Evolutionary conservation across 345 rosid species (phyloP).

Genomic region (Mangifera indica): DNA sequence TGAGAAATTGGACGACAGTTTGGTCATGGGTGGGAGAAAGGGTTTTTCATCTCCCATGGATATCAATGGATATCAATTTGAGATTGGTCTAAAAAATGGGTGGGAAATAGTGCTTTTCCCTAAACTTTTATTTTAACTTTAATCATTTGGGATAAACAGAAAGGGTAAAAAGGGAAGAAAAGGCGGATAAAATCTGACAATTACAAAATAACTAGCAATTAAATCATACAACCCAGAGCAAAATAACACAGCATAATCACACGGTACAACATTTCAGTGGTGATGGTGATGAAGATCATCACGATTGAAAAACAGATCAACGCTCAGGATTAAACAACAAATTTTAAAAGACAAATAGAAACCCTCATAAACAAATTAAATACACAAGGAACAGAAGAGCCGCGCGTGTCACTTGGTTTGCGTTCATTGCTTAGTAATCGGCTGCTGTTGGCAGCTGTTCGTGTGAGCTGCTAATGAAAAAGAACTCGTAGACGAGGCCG

Average conservation of each 20-base stretch:
- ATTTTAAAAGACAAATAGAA: background rate
- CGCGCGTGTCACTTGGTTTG: background rate
- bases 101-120: too few relatives aligned
- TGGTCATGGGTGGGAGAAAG: too few relatives aligned
- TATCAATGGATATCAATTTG: too few relatives aligned
- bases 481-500: constrained; percentile 64
- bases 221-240: constrained; percentile 18
- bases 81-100: too few relatives aligned
- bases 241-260: constrained; percentile 18
- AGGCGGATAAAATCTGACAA: too few relatives aligned
- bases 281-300: background rate
- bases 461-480: constrained; percentile 63
- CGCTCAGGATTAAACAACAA: constrained; percentile 28
- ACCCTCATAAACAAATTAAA: constrained; percentile 14
- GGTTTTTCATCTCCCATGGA: too few relatives aligned
- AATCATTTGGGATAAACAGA: too few relatives aligned
- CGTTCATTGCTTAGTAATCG: constrained; percentile 49
- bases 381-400: constrained; percentile 16
- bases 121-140: too few relatives aligned
- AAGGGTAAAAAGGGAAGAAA: background rate
- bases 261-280: background rate
- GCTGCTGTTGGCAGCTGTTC: constrained; percentile 62
- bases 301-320: constrained; percentile 11
- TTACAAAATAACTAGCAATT: background rate
- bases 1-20: too few relatives aligned